Conservation (phyloP, 768 basidiomycete genomes). For the Termitomyces sp. region DNA sequence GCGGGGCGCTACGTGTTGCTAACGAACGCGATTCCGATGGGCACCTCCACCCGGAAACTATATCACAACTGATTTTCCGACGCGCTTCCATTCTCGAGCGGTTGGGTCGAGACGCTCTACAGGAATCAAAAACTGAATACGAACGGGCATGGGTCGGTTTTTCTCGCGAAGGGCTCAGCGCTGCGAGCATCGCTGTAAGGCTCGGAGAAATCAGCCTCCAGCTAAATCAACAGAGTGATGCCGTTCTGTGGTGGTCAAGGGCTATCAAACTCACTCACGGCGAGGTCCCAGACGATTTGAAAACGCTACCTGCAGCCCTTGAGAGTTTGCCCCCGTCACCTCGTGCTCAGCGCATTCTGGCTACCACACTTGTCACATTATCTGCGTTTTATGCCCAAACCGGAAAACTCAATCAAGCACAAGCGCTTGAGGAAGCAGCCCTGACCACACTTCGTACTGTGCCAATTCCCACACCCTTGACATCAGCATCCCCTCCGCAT, state of each 20-base stretch:
- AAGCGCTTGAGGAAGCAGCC: conserved; percentile 49
- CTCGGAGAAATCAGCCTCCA: conserved; percentile 63
- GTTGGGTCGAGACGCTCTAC: conserved; percentile 48
- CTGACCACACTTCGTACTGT: conserved; percentile 54
- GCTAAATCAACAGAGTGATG: conserved; percentile 48
- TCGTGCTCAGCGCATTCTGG: conserved; percentile 56
- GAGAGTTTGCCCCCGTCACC: conserved; percentile 48
- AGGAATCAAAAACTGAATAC: conserved; percentile 54
- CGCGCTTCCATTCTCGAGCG: conserved; percentile 59
- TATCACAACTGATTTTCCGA: conserved; percentile 50
- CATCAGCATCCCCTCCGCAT: conserved; percentile 49
- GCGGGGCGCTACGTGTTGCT: conserved; percentile 43
- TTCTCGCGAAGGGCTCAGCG: conserved; percentile 32
- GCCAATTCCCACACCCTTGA: conserved; percentile 38
- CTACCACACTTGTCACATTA: conserved; percentile 61
- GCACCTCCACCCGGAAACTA: conserved; percentile 44
- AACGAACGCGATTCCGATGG: conserved; percentile 33
- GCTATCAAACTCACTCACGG: conserved; percentile 45
- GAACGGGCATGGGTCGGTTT: conserved; percentile 53
- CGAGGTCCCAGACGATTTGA: conserved; percentile 17
- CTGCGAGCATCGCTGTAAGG: conserved; percentile 58
- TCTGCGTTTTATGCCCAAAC: conserved; percentile 68
- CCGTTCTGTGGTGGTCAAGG: conserved; percentile 66
- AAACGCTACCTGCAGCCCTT: conserved; percentile 27
- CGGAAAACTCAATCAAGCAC: conserved; percentile 52